phyloP scores from a whole-genome alignment of 306 rosid species.

The Cicer chorassanicum region DNA sequence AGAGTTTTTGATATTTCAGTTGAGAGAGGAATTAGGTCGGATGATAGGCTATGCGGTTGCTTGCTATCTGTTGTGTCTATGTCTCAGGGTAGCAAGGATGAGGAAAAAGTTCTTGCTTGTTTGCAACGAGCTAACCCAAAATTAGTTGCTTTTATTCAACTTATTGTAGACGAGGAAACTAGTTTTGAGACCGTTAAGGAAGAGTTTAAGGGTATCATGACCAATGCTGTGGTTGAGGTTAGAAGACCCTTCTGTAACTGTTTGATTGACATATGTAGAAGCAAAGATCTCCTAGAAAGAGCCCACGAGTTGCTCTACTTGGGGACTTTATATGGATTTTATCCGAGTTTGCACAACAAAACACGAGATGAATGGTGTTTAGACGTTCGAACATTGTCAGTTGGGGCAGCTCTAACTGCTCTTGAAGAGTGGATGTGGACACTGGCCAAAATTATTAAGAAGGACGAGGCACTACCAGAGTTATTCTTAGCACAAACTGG shows the following conservation, averaged over 20 bases:
- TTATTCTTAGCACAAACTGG: conserved; percentile 82
- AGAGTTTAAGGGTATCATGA: conserved; percentile 65
- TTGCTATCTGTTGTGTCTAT: conserved; percentile 75
- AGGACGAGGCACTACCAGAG: conserved; percentile 66
- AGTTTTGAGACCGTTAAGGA: conserved; percentile 69
- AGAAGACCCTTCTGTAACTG: conserved; percentile 95
- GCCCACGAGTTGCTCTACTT: conserved; percentile 91
- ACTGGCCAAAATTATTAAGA: conserved; percentile 65
- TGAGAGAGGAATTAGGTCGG: conserved; percentile 71
- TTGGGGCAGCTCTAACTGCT: conserved; percentile 91
- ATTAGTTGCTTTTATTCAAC: conserved; percentile 58
- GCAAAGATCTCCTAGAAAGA: conserved; percentile 65
- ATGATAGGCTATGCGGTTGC: conserved; percentile 84
- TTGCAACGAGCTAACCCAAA: conserved; percentile 76
- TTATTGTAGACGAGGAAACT: conserved; percentile 58
- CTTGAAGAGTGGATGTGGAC: conserved; percentile 96
- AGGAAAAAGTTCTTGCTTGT: conserved; percentile 70
- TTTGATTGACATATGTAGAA: conserved; percentile 86
- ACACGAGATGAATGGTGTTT: conserved; percentile 72
- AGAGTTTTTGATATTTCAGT: conserved; percentile 61
- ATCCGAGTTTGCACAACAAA: conserved; percentile 87
- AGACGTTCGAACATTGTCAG: conserved; percentile 81
- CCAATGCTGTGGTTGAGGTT: conserved; percentile 63
- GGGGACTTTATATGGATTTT: conserved; percentile 83
- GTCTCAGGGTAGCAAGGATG: conserved; percentile 60